phyloP scores from a whole-genome alignment of 345 rosid genomes.

The Hypericum androsaemum region DNA sequence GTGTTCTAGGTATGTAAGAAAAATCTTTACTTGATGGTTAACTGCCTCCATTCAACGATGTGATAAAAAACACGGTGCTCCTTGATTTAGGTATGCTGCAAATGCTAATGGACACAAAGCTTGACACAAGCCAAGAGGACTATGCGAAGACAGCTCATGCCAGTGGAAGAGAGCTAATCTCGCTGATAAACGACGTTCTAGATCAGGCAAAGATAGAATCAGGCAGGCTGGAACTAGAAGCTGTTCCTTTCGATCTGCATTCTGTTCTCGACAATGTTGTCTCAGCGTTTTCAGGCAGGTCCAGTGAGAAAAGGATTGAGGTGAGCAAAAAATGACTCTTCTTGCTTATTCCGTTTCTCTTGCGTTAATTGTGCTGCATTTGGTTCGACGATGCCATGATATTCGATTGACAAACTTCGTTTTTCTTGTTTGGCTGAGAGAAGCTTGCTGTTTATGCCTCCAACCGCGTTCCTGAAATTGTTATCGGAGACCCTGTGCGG shows the following conservation, averaged over 20 bases:
- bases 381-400: background rate
- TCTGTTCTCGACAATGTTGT: slow-evolving; percentile 63
- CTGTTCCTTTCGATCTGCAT: slow-evolving; percentile 74
- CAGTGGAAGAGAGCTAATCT: slow-evolving; percentile 80
- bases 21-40: slow-evolving; percentile 2
- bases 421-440: slow-evolving; percentile 21
- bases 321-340: slow-evolving; percentile 22
- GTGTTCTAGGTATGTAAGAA: slow-evolving; percentile 54
- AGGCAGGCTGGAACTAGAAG: slow-evolving; percentile 82
- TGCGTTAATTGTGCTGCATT: background rate
- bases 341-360: background rate
- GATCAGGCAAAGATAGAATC: slow-evolving; percentile 99
- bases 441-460: slow-evolving; percentile 88
- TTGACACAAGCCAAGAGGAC: slow-evolving; percentile 66
- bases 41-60: slow-evolving; percentile 3
- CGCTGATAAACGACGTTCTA: slow-evolving; percentile 79
- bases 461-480: slow-evolving; percentile 61
- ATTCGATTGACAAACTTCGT: slow-evolving; percentile 12
- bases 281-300: slow-evolving; percentile 62
- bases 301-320: slow-evolving; percentile 72
- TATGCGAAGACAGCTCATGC: slow-evolving; percentile 79
- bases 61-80: slow-evolving; percentile 7
- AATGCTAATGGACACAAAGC: slow-evolving; percentile 86
- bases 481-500: slow-evolving; percentile 79
- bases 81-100: slow-evolving; percentile 69